Evolutionary conservation across 2,329 filamentous ascomycete species (phyloP).

Genomic region (Colletotrichum zoysiae): DNA sequence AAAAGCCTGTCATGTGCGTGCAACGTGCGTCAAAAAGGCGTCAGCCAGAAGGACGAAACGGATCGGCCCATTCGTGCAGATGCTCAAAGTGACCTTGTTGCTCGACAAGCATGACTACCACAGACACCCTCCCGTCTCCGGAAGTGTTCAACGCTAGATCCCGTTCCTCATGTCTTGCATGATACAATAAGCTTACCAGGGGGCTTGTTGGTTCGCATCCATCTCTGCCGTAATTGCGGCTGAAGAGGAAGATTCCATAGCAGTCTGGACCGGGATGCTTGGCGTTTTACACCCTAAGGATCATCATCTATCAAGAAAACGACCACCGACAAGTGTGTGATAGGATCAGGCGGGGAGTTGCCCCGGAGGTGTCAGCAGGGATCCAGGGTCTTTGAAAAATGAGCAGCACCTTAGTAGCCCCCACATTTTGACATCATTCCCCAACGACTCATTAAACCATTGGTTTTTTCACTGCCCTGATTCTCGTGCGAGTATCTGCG

Average conservation of each 20-base stretch:
- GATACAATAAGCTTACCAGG: neutral
- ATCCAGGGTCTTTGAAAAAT: slow-evolving; percentile 22
- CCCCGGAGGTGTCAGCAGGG: slow-evolving; percentile 28
- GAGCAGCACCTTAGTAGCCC: slow-evolving; percentile 9
- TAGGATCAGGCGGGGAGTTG: slow-evolving; percentile 22
- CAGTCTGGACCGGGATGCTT: neutral
- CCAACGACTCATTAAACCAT: neutral
- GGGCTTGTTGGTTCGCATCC: neutral
- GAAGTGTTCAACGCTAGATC: slow-evolving; percentile 1
- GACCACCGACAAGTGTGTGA: slow-evolving; percentile 14
- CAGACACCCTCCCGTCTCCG: neutral
- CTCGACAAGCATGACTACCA: neutral
- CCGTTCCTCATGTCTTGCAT: neutral
- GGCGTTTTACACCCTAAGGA: slow-evolving; percentile 6
- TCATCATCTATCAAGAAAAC: slow-evolving; percentile 15
- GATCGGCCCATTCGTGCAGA: slow-evolving; percentile 32
- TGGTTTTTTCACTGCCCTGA: neutral
- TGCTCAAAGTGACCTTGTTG: slow-evolving; percentile 11
- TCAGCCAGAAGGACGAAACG: slow-evolving; percentile 9
- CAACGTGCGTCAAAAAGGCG: slow-evolving; percentile 22
- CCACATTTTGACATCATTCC: slow-evolving; percentile 24
- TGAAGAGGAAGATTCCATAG: neutral
- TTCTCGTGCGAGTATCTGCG: neutral
- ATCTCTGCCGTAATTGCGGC: neutral
- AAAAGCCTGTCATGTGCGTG: slow-evolving; percentile 16